Base-by-base conservation (phyloP, 768 basidiomycete genomes). In the Stropharia rugosoannulata region DNA sequence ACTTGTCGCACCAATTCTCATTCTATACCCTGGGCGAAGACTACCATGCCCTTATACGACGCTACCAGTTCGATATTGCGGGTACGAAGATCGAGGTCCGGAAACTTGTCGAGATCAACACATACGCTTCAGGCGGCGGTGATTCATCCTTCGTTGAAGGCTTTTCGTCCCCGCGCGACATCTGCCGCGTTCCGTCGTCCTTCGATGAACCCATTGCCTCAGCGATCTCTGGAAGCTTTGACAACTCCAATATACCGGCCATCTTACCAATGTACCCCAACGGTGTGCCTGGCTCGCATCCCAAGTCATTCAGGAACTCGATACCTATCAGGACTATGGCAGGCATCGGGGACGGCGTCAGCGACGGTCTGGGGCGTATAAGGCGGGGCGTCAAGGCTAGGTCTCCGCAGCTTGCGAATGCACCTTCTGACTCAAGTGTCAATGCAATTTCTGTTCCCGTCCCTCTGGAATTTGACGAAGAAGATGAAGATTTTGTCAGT, bases 211-310 rank as follows among this genome's bases (percentile, higher is more conserved):
- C 90, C 0, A 76, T 94, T 22, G 85, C 87, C 1, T 85, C 80
- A 0, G 92, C 93, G 0, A 81, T 95, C 55, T 66, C 82, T 0
- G 83, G 80, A 1, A 81, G 80, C 9, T 75, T 93, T 32, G 83
- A 82, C 36, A 75, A 81, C 52, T 68, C 76, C 64, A 73, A 16
- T 67, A 70, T 32, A 73, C 65, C 59, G 13, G 51, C 75, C 0
- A 78, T 83, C 32, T 77, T 94, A 1, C 93, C 93, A 0, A 90
- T 91, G 83, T 77, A 88, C 37, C 93, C 92, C 0, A 95, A 95
- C 60, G 91, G 90, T 15, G 66, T 66, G 4, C 70, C 76, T 1
- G 69, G 75, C 12, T 61, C 73, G 19, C 55, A 55, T 4, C 73
- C 74, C 3, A 72, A 73, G 49, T 72, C 73, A 3, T 75, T 79